Evolutionary conservation across 495 filamentous ascomycete genomes (phyloP), one percentile per base, ranked within the genome.

Genomic region (Penicillium crystallinum): DNA sequence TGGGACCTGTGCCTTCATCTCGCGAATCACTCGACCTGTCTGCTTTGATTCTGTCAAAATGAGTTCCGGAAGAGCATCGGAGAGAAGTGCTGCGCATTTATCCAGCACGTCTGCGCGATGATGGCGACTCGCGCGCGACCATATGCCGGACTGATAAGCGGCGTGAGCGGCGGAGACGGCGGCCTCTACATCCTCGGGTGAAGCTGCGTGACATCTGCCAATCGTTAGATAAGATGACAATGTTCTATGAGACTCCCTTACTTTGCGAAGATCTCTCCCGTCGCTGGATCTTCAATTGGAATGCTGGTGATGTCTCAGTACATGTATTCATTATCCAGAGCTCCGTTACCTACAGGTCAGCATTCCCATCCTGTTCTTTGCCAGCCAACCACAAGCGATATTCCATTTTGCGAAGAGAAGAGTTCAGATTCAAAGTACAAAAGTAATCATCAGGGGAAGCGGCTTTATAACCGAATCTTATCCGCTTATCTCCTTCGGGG

Each of bases 1-100:
- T 0, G 79, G 75, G 1, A 86, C 74, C 57, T 87, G 83, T 1
- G 83, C 78, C 4, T 75, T 74, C 83, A 87, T 84, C 56, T 87
- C 83, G 12, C 81, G 79, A 48, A 83, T 73, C 0, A 76, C 79
- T 0, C 83, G 78, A 25, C 83, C 83, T 0, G 83, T 87, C 55
- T 87, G 83, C 19, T 59, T 70, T 9, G 81, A 77, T 61, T 87
- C 83, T 9, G 83, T 66, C 3, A 65, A 59, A 41, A 85, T 76
- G 36, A 87, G 70, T 7, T 70, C 66, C 0, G 74, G 67, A 5
- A 86, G 59, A 18, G 70, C 65, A 9, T 69, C 58, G 4, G 72
- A 67, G 12, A 87, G 76, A 0, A 83, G 67, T 0, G 46, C 50
- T 9, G 82, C 80, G 31, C 77, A 76, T 51, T 72, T 78, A 15